Evolutionary conservation across 1,284 basidiomycete genomes (phyloP).

Genomic region (Ustanciosporium gigantosporum): DNA sequence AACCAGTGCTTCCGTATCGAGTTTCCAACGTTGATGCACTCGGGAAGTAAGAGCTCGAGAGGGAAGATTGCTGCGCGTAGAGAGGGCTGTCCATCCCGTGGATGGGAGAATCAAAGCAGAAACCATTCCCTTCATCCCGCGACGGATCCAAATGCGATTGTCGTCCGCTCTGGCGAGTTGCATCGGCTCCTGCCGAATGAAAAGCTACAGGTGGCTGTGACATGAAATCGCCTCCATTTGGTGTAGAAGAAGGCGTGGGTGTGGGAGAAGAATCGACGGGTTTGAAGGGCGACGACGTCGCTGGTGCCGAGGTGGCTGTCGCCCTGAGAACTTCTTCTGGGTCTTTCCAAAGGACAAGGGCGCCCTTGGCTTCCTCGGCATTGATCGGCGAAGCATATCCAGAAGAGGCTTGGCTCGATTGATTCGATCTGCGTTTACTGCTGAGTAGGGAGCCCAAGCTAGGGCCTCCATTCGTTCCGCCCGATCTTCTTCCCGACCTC

Average conservation of each 20-base stretch:
- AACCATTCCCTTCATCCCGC: too few relatives aligned
- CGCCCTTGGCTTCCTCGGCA: conserved; percentile 25
- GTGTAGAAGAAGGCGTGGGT: conserved; percentile 1
- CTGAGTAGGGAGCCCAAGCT: conserved; percentile 19
- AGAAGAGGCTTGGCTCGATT: conserved; percentile 29
- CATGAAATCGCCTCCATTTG: conserved; percentile 8
- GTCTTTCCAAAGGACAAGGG: conserved; percentile 35
- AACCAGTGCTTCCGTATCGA: too few relatives aligned
- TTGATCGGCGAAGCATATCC: conserved; percentile 37
- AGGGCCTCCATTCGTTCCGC: conserved; percentile 1
- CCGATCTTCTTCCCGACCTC: conserved; percentile 22
- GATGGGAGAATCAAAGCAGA: too few relatives aligned
- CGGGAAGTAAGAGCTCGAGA: conserved; percentile 39
- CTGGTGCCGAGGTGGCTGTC: conserved; percentile 1
- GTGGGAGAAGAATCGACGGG: conserved; percentile 7
- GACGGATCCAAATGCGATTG: too few relatives aligned
- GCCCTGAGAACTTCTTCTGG: conserved; percentile 29
- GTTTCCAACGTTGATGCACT: too few relatives aligned
- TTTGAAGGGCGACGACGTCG: conserved; percentile 11
- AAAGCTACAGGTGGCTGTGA: conserved; percentile 24
- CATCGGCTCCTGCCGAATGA: conserved; percentile 4
- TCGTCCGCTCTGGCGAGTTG: too few relatives aligned
- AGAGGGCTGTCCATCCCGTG: conserved; percentile 31
- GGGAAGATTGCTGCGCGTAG: conserved; percentile 33
- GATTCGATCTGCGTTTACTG: conserved; percentile 18